Percentiles rank a stretch among this genome's conserved stretches.
Evolutionary conservation across 306 rosid species (phyloP).

Genomic region (Herpetospermum pedunculosum): DNA sequence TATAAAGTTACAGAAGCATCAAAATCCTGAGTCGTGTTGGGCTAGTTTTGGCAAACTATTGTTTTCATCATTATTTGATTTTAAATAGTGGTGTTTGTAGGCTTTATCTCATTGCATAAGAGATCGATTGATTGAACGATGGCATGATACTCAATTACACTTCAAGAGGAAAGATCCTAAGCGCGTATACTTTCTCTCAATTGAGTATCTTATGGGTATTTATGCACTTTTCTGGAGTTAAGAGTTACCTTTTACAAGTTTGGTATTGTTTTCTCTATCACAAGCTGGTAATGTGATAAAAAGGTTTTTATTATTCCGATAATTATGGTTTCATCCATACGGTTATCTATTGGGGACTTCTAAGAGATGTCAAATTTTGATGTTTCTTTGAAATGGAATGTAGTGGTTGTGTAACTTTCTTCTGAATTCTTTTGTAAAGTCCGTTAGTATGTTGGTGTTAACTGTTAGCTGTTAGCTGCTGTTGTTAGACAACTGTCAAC

Average conservation of each 20-base stretch:
- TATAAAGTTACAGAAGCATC: not conserved
- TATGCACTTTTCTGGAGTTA: constrained; percentile 7
- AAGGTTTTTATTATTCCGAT: not conserved
- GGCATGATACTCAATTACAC: constrained; percentile 51
- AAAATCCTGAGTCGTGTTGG: not conserved
- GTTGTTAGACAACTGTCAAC: not conserved
- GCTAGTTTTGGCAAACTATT: not conserved
- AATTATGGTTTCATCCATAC: not conserved
- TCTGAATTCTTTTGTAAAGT: not conserved
- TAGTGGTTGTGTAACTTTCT: not conserved
- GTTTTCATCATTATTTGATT: constrained; percentile 13
- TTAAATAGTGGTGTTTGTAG: constrained; percentile 24
- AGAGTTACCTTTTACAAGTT: not conserved
- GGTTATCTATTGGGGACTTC: not conserved
- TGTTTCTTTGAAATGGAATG: not conserved
- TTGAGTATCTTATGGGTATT: constrained; percentile 76
- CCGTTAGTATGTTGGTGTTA: not conserved
- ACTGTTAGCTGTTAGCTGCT: not conserved
- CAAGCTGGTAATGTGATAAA: not conserved
- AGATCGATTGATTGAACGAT: constrained; percentile 61
- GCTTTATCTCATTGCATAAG: constrained; percentile 58
- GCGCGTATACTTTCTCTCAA: constrained; percentile 72
- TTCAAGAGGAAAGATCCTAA: constrained; percentile 61
- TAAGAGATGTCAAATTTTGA: not conserved
- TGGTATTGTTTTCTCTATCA: not conserved